Base-by-base conservation (phyloP, 129 eudicot genomes). In the Mikania micrantha region DNA sequence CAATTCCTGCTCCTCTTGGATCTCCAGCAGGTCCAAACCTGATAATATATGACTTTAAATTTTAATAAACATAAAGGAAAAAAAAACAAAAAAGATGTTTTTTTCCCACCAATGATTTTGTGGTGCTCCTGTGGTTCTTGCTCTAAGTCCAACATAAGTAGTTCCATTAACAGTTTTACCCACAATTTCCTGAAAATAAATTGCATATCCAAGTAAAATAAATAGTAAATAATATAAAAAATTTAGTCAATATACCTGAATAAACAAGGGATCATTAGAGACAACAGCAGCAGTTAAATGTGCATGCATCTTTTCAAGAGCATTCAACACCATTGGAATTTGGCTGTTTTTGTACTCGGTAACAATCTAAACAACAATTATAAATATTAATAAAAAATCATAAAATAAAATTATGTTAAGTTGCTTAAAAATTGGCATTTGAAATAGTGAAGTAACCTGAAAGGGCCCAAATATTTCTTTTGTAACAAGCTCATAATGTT, bases 11-110 rank as follows among this genome's bases (percentile, higher is more conserved):
- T 16, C 97, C 97, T 73, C 88, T 80, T 15, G 97, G 97, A 82
- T 91, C 97, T 76, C 97, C 97, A 16, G 94, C 94, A 6, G 97
- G 97, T 31, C 96, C 96, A 69, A 91, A 91, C 97, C 96, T 88
- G 77, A 2, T 6, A 1, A 27, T 10, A 11, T 27, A 54, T 4
- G 12, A 13, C 4, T 27, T 11, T 1, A 25, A 54, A 54, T 10
- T 5, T 2, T 1, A 64, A 8, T 9, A 59, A 5, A 53, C n/a
- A 64, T 3, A 2, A 29, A 64, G 19, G 6, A 7, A 3, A 11
- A 6, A 16, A n/a, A 24, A 56, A 22, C 16, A 44, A 16, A 9
- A 7, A 4, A 4, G 11, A 11, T 16, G 8, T 13, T 22, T 9
- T 49, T 66, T 16, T 32, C 77, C 31, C 38, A 84, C 96, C 97